Evolutionary conservation across 148 eudicot genomes (phyloP).

Genomic region (Rhododendron griersonianum): DNA sequence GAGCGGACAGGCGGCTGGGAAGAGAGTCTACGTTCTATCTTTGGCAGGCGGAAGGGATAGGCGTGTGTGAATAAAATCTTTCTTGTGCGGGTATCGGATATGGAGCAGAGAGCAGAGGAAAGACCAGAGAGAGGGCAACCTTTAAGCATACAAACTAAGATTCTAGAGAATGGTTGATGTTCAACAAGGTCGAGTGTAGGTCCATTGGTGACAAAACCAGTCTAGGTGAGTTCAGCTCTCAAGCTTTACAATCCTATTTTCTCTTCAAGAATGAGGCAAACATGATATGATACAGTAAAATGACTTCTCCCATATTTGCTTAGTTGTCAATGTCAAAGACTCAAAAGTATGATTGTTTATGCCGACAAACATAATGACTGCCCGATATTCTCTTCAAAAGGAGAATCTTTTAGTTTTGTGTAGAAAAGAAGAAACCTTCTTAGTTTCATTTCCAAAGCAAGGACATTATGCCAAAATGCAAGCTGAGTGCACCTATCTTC

Average conservation of each 20-base stretch:
- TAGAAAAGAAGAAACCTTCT: neutral
- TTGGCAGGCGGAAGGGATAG: neutral
- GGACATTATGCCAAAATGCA: neutral
- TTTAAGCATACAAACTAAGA: neutral
- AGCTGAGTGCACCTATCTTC: neutral
- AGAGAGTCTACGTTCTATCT: neutral
- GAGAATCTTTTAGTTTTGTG: neutral
- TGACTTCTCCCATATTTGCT: neutral
- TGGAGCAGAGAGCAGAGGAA: neutral
- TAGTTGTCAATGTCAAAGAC: neutral
- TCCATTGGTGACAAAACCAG: neutral
- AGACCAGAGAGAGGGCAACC: neutral
- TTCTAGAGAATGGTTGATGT: neutral
- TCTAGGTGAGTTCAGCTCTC: slow-evolving; percentile 1
- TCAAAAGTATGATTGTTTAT: neutral
- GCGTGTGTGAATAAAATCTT: neutral
- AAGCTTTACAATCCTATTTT: neutral
- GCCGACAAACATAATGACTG: neutral
- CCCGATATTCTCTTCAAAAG: neutral
- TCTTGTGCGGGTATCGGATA: neutral
- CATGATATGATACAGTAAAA: neutral
- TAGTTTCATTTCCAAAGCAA: neutral
- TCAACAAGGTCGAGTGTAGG: neutral
- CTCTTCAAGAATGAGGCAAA: neutral
- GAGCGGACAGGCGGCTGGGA: neutral